A percentile compares a stretch with the other conserved stretches of the same genome.
phyloP scores from a whole-genome alignment of 306 rosid genomes.

The Cicer chorassanicum region DNA sequence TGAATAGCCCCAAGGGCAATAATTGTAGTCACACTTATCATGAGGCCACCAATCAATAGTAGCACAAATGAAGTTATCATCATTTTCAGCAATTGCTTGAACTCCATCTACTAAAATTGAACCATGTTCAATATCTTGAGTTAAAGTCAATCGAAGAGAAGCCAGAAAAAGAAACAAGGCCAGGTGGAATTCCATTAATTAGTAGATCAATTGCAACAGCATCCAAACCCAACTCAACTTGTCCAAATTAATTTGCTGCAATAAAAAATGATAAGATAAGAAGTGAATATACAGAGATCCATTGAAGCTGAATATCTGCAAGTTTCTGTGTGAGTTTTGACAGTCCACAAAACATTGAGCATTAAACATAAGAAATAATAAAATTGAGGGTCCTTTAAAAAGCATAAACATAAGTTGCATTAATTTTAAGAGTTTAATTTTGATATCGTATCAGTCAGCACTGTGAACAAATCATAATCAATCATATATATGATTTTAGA shows the following conservation, averaged over 20 bases:
- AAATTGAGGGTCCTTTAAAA: neutral
- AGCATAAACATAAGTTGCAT: neutral
- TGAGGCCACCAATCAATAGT: conserved; percentile 99
- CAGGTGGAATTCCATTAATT: conserved; percentile 59
- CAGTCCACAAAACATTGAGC: neutral
- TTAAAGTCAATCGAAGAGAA: conserved; percentile 53
- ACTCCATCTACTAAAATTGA: conserved; percentile 65
- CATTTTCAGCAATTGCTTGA: conserved; percentile 59
- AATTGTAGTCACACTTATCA: conserved; percentile 82
- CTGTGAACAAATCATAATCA: neutral
- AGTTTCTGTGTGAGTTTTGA: neutral
- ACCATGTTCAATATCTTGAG: conserved; percentile 57
- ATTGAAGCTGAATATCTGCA: conserved; percentile 30
- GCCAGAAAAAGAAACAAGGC: conserved; percentile 58
- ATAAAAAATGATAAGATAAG: neutral
- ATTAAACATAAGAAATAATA: neutral
- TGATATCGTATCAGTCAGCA: neutral
- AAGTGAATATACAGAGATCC: conserved; percentile 4
- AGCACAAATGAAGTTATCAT: conserved; percentile 85
- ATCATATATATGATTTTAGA: neutral
- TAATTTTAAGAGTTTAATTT: neutral
- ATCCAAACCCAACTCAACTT: conserved; percentile 47
- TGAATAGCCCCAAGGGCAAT: conserved; percentile 87
- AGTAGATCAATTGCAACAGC: conserved; percentile 40
- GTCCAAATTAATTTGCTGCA: conserved; percentile 49